Conservation (phyloP, 129 eudicot species). For the Centaurea solstitialis region DNA sequence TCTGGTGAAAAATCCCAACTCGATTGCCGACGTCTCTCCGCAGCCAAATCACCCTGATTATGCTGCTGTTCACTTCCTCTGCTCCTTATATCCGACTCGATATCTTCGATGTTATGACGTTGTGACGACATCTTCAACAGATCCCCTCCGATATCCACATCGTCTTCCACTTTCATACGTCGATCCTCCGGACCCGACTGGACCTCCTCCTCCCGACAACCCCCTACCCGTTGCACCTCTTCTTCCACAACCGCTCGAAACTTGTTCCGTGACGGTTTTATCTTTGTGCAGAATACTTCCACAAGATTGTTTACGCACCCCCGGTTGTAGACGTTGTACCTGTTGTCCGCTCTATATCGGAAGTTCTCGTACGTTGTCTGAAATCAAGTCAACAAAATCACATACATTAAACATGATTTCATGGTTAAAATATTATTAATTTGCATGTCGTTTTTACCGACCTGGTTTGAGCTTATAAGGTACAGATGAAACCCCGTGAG, state of each 20-base stretch:
- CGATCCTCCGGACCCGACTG: conserved; percentile 30
- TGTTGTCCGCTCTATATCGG: conserved; percentile 71
- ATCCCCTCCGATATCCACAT: conserved; percentile 57
- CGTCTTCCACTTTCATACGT: conserved; percentile 54
- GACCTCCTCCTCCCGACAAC: neutral
- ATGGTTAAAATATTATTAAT: neutral
- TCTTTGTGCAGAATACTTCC: conserved; percentile 66
- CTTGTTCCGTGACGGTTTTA: conserved; percentile 71
- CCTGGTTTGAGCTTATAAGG: conserved; percentile 93
- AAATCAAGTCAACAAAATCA: conserved; percentile 7
- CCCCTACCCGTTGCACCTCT: conserved; percentile 38
- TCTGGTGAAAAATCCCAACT: conserved; percentile 23
- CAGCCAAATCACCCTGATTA: conserved; percentile 27
- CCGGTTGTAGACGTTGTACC: conserved; percentile 56
- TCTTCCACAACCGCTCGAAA: conserved; percentile 62
- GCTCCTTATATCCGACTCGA: conserved; percentile 62
- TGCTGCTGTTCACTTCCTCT: conserved; percentile 57
- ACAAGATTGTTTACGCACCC: conserved; percentile 61
- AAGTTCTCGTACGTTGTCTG: conserved; percentile 88
- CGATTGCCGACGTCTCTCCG: conserved; percentile 37
- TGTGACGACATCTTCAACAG: conserved; percentile 59
- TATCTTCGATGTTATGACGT: conserved; percentile 71
- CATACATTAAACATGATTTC: neutral
- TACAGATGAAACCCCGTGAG: conserved; percentile 89
- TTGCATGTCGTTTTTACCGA: conserved; percentile 14